phyloP scores from a whole-genome alignment of 1,284 basidiomycete species.

The Trichosporon ovoides region DNA sequence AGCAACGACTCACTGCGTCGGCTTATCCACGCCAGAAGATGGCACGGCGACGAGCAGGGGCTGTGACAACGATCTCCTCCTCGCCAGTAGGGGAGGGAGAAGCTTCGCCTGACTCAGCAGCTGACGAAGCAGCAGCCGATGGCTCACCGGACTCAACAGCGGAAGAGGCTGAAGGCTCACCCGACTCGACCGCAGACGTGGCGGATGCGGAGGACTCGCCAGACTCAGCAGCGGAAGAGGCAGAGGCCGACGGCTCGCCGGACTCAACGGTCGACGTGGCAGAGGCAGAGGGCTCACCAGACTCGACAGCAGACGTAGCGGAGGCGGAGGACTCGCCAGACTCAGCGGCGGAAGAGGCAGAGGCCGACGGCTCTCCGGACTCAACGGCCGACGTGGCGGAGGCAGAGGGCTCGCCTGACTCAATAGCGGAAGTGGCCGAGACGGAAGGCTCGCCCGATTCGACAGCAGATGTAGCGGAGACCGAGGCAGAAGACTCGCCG shows the following conservation, averaged over 20 bases:
- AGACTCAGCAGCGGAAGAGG: too few species aligned
- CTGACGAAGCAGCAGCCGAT: not conserved
- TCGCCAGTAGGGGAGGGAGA: not conserved
- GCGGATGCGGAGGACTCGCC: too few species aligned
- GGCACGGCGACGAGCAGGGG: constrained; percentile 11
- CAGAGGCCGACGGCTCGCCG: too few species aligned
- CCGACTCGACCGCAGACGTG: not conserved
- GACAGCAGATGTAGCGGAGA: not conserved
- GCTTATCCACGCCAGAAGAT: constrained; percentile 16
- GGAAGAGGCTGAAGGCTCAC: not conserved
- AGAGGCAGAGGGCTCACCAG: too few species aligned
- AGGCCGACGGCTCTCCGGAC: too few species aligned
- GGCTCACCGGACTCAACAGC: not conserved
- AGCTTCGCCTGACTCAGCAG: not conserved
- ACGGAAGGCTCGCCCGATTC: constrained; percentile 2
- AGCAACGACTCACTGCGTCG: not conserved
- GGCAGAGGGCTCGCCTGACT: not conserved
- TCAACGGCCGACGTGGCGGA: too few species aligned
- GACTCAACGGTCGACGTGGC: too few species aligned
- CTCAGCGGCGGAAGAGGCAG: too few species aligned
- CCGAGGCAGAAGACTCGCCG: not conserved
- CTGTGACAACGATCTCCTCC: not conserved
- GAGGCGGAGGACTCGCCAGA: too few species aligned
- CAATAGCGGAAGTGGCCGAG: not conserved
- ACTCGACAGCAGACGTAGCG: too few species aligned